Base-by-base conservation (phyloP, 2,329 filamentous ascomycete species). In the Neonectria punicea region DNA sequence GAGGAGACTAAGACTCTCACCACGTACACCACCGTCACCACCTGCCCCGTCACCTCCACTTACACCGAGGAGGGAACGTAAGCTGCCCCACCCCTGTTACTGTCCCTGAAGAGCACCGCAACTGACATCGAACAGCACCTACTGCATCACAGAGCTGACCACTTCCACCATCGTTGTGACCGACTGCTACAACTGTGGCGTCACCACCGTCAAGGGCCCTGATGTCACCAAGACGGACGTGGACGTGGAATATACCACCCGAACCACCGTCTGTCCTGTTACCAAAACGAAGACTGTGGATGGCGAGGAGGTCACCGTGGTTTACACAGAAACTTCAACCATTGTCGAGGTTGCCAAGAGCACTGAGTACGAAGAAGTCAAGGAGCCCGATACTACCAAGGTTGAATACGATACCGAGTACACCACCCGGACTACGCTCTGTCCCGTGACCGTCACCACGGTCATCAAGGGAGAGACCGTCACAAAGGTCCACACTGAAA, bases 1-100 rank as follows among this genome's bases (percentile, higher is more conserved):
- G 50, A 46, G 10, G 34, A 57, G 16, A 67, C 63, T 16, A 66
- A 73, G 55, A 74, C 73, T 14, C 57, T 69, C 46, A 70, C 71
- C 55, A 82, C 76, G 58, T 83, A 82, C 63, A 80, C 78, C 53
- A 83, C 80, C 22, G 78, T 80, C 13, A 84, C 82, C 4, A 76
- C 82, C 54, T 85, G 83, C 72, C 83, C 83, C 11, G 76, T 82
- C 65, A 84, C 82, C 10, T 76, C 78, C 36, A 85, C 83, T 13
- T 72, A 79, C 61, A 82, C 80, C 16, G 66, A 73, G 14, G 70
- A 74, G 41, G 81, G 80, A 75, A 77, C 77, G 80, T 82, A 74
- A 80, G 80, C 78, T 54, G 43, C 22, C 22, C 9, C 11, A 25
- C 13, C 10, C 46, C 7, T 16, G n/a, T 22, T 13, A 22, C 36